Percentiles rank a stretch among this genome's conserved stretches.
These are phyloP conservation scores for Solanum chacoense DNA, from an alignment of 305 asterid species.

Conservation along the genomic window DNA sequence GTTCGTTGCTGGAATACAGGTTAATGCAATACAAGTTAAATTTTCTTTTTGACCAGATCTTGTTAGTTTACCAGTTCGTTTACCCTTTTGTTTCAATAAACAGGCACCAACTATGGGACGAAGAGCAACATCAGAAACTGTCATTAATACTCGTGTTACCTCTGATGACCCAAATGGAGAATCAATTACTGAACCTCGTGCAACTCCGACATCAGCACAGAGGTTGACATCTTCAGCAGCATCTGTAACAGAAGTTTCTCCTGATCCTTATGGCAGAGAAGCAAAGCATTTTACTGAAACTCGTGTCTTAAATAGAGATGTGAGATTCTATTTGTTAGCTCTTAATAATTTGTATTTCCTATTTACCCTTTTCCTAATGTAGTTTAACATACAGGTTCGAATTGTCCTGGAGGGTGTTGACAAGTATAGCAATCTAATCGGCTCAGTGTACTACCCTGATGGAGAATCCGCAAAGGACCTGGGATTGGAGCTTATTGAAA, in stretches of 20 bases:
- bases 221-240: conserved; percentile 65
- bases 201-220: conserved; percentile 85
- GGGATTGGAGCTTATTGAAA: conserved; percentile 88
- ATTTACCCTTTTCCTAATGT: not conserved
- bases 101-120: conserved; percentile 96
- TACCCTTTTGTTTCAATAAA: not conserved
- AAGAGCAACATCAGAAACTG: conserved; percentile 50
- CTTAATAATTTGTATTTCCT: not conserved
- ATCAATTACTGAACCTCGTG: conserved; percentile 41
- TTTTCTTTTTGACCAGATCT: not conserved
- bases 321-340: conserved; percentile 21
- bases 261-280: conserved; percentile 90
- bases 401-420: conserved; percentile 96
- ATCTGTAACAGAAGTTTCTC: conserved; percentile 54
- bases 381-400: conserved; percentile 55
- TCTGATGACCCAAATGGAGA: conserved; percentile 66
- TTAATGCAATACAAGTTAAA: conserved; percentile 8
- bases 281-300: conserved; percentile 95
- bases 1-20: conserved; percentile 95
- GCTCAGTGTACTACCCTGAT: conserved; percentile 82
- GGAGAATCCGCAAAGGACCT: conserved; percentile 88
- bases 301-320: conserved; percentile 94
- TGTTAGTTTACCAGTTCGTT: not conserved
- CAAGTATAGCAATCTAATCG: conserved; percentile 80
- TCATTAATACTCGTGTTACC: conserved; percentile 24